Evolutionary conservation across 768 basidiomycete genomes (phyloP), one percentile per base, ranked within the genome.

Genomic region (Nidularia sp.): DNA sequence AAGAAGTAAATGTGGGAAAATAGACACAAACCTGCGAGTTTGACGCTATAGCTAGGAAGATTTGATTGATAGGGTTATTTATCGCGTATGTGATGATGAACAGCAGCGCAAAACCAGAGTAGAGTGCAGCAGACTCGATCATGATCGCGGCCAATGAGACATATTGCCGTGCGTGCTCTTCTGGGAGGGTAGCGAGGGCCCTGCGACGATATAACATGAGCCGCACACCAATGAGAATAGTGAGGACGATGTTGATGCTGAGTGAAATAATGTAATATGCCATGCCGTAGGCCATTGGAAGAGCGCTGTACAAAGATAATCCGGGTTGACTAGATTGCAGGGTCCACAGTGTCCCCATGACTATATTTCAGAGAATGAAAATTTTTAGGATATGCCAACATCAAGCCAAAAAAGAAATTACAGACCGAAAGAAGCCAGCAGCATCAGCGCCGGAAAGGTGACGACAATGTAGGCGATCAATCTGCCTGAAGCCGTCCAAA

Each of bases 71-170:
- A 3, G 77, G 72, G 52, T 74, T 65, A 50, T 65, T 62, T 22
- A 68, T 35, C 2, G 72, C 70, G 55, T 76, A 79, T 0, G 72
- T 64, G 18, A 75, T 57, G 47, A 78, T 68, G 56, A 77, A 70
- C 5, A 71, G 51, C 15, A 76, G 18, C 5, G 74, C 67, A 53
- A 70, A 69, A 39, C 70, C 57, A 1, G 74, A 72, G 52, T 77
- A 78, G 5, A 77, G 59, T 2, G 75, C 71, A 0, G 77, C 78
- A 2, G 70, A 73, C 54, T 79, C 77, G 47, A 79, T 55, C 29
- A 78, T 49, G 32, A 77, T 68, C 1, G 72, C 60, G 0, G 60
- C 60, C 35, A 75, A 53, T 5, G 70, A 72, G 25, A 70, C 53
- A 57, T 76, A 77, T 35, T 71, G 62, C 10, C 42, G 59, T 2